A percentile compares a stretch with the other conserved stretches of the same genome.
Conservation (phyloP, 164 flowering plant species). For the Umbilicus rupestris region DNA sequence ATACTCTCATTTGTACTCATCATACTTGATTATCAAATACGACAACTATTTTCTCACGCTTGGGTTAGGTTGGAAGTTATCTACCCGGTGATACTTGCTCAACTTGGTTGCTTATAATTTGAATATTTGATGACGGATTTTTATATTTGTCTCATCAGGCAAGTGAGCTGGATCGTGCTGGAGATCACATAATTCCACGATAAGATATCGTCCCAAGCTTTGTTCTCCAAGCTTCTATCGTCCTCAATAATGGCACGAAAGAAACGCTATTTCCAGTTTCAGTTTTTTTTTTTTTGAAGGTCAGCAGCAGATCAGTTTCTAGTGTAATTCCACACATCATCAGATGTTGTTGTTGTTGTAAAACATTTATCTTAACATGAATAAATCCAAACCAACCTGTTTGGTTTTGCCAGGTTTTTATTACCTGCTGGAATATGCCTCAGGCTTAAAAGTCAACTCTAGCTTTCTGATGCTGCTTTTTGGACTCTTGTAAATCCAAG, state of each 20-base stretch:
- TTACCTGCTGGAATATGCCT: neutral
- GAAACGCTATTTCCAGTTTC: neutral
- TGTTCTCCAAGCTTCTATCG: neutral
- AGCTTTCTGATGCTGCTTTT: neutral
- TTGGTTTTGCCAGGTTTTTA: neutral
- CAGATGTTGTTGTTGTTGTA: neutral
- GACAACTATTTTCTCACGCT: neutral
- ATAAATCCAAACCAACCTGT: neutral
- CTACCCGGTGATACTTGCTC: neutral
- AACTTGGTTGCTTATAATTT: neutral
- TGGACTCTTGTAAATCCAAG: neutral
- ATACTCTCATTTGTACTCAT: neutral
- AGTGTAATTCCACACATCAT: neutral
- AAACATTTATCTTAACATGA: neutral
- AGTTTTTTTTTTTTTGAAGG: neutral
- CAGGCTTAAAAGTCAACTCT: neutral
- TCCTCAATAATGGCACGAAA: neutral
- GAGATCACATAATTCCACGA: neutral
- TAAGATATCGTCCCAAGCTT: neutral
- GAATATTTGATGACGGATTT: neutral
- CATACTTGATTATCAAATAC: neutral
- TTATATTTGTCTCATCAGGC: conserved; percentile 6
- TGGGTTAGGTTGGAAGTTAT: neutral
- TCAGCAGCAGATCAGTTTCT: neutral
- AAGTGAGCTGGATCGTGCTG: neutral